phyloP scores from a whole-genome alignment of 108 stramenopile genomes.

The Cyclotella sp. region DNA sequence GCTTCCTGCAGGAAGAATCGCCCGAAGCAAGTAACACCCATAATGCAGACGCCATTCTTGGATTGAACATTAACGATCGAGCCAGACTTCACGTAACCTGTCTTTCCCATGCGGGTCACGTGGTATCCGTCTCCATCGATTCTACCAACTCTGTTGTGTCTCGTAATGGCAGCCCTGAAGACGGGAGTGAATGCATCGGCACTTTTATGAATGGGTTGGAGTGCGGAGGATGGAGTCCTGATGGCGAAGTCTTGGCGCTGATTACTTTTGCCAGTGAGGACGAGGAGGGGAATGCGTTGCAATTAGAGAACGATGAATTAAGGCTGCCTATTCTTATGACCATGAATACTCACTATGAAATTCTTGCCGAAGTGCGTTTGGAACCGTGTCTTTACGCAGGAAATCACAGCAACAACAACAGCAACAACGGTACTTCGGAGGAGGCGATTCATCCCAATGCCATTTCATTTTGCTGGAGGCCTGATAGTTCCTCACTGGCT shows the following conservation, averaged over 20 bases:
- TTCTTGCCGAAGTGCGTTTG: conserved; percentile 71
- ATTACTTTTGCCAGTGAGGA: conserved; percentile 73
- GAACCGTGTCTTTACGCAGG: conserved; percentile 54
- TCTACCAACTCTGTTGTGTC: conserved; percentile 58
- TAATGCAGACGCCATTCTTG: conserved; percentile 17
- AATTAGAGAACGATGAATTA: conserved; percentile 18
- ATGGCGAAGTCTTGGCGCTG: conserved; percentile 80
- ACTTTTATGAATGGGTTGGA: conserved; percentile 84
- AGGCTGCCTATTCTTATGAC: conserved; percentile 73
- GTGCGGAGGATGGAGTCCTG: conserved; percentile 83
- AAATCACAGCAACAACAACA: conserved; percentile 2
- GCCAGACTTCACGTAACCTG: conserved; percentile 43
- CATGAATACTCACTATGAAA: conserved; percentile 86
- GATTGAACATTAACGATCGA: conserved; percentile 33
- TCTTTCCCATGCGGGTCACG: conserved; percentile 47
- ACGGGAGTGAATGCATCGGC: conserved; percentile 78
- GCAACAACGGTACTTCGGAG: not conserved
- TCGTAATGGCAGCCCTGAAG: conserved; percentile 49
- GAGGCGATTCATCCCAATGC: conserved; percentile 27
- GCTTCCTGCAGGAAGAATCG: conserved; percentile 44
- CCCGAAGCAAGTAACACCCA: conserved; percentile 20
- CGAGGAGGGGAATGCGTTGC: conserved; percentile 42
- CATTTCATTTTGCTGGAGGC: conserved; percentile 77
- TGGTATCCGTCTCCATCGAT: conserved; percentile 51
- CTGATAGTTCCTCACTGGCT: conserved; percentile 76